Conservation (phyloP, 345 rosid species). For the Kandelia obovata region DNA sequence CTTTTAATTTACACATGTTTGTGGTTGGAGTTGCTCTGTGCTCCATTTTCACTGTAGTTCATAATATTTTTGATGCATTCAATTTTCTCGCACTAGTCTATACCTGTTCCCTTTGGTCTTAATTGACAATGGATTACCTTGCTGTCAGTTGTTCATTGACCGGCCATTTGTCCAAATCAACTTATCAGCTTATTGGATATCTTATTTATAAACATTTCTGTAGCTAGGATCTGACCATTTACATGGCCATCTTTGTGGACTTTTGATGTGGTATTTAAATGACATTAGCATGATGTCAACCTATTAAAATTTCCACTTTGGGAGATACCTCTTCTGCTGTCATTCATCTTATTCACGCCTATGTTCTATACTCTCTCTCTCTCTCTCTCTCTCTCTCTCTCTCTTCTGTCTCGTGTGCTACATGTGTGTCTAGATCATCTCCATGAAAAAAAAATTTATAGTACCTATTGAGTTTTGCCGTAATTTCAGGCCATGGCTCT, state of each 20-base stretch:
- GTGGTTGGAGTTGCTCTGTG: too few species aligned
- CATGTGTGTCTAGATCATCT: background rate
- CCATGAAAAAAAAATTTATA: background rate
- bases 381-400: background rate
- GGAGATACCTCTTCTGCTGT: background rate
- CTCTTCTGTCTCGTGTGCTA: background rate
- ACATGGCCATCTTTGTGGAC: background rate
- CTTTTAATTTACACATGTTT: too few species aligned
- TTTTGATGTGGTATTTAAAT: background rate
- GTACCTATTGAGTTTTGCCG: conserved; percentile 1
- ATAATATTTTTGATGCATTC: too few species aligned
- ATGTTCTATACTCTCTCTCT: background rate
- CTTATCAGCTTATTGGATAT: background rate
- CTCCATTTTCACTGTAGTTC: too few species aligned
- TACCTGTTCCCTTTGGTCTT: too few species aligned
- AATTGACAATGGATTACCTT: background rate
- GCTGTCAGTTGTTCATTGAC: background rate
- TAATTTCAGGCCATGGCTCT: conserved; percentile 47
- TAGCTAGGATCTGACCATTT: background rate
- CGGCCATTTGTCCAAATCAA: background rate
- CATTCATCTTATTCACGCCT: background rate
- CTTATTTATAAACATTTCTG: background rate
- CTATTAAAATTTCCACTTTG: background rate
- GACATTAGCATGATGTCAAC: background rate
- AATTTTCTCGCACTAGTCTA: too few species aligned